Evolutionary conservation across 2,329 filamentous ascomycete genomes (phyloP), one percentile per base, ranked within the genome.

Genomic region (Rhinocladiella mackenziei): DNA sequence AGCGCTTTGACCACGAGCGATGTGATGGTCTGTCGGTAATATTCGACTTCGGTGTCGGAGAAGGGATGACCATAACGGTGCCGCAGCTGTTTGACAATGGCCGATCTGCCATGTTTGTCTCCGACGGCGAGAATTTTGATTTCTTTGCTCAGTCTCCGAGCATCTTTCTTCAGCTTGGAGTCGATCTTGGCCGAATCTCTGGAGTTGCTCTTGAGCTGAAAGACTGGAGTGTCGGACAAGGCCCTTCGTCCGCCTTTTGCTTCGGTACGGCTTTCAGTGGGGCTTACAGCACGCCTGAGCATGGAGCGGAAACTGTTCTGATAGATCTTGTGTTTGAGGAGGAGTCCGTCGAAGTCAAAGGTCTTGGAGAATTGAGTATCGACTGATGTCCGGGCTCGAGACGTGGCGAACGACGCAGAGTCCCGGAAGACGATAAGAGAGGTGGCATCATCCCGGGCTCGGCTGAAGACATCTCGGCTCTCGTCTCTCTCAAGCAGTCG

Each of bases 381-480:
- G 2, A 40, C 34, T 11, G 54, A 48, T 2, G 43, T 13, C 14
- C 19, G 13, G 2, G 43, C 40, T 5, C 28, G 28, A 14, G 32
- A 34, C 7, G 45, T 46, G 13, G 23, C 20, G 20, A 48, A 45
- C 6, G 54, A 57, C 5, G 36, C 41, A 13, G 53, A 40, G 29
- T 55, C 53, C 6, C 42, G 43, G 28, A 52, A 35, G n/a, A 36
- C 44, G n/a, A 55, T 31, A 7, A 57, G 38, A 5, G 55, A 57
- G 13, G 55, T 53, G 11, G 56, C 48, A 18, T 55, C 48, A 26
- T 56, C 53, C 28, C 39, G 44, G 28, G 48, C 49, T 38, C 32
- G 46, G 11, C 51, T 30, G n/a, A 58, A 46, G 14, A 51, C 39
- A 15, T 45, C 17, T 45, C 51, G 45, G 23, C 28, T 56, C 14